phyloP scores from a whole-genome alignment of 768 basidiomycete species.

The Cyclocybe aegerita region DNA sequence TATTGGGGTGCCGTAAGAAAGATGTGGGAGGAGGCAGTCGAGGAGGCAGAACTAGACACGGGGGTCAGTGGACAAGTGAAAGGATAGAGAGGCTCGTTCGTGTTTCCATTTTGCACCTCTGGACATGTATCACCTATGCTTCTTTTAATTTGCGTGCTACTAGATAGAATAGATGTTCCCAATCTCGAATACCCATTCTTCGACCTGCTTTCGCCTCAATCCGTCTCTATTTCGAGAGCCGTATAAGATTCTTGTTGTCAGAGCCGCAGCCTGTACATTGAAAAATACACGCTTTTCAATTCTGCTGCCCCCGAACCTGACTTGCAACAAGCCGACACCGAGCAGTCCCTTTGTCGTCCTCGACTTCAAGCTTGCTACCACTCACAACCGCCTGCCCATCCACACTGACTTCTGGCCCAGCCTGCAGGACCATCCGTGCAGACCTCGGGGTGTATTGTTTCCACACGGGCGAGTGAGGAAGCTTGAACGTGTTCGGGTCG shows the following conservation, averaged over 20 bases:
- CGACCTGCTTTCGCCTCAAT: no score
- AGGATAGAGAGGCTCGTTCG: no score
- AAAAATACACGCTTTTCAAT: no score
- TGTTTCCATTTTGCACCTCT: background rate
- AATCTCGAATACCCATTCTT: no score
- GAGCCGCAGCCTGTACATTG: no score
- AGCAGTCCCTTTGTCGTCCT: conserved; percentile 7
- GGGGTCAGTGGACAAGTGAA: background rate
- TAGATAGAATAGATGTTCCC: no score
- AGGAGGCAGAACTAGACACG: background rate
- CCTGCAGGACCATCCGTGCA: conserved; percentile 16
- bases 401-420: no score
- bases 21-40: conserved; percentile 34
- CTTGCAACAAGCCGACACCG: conserved; percentile 18
- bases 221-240: no score
- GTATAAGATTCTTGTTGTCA: no score
- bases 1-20: conserved; percentile 42
- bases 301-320: conserved; percentile 14
- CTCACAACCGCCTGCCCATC: conserved; percentile 10
- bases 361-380: conserved; percentile 16
- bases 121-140: no score
- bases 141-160: no score
- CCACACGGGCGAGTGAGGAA: conserved; percentile 53
- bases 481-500: conserved; percentile 56
- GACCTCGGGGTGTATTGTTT: conserved; percentile 11